Evolutionary conservation across 805 yeast species (phyloP), one percentile per base, ranked within the genome.

Genomic region (Kazachstania psychrophila): DNA sequence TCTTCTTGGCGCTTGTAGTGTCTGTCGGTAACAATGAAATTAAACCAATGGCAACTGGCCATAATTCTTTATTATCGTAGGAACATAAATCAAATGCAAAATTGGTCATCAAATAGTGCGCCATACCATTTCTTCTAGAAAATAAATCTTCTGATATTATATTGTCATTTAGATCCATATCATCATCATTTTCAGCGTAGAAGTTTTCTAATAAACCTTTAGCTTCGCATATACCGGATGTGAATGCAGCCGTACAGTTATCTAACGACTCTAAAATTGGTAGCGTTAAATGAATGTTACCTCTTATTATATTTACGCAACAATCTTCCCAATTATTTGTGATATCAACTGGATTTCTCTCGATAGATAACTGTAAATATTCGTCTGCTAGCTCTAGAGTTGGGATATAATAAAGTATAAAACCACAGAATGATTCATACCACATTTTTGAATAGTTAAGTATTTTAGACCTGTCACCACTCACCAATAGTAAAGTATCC

Each of bases 31-130:
- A 60, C 2, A 70, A 44, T 32, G 66, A 66, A 38, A 80, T 58
- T 2, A 82, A 57, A 6, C 89, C 92, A 44, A 80, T 68, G 2
- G 85, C 88, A 31, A 78, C 70, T 0, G 88, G 79, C 34, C 79
- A 76, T 28, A 78, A 60, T 15, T 61, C 60, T 43, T 72, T 75
- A 34, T 67, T 48, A 25, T 46, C 54, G 16, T 42, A 40, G 5
- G 57, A 47, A 37, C 60, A 55, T 24, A 58, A 40, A 26, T 52
- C 55, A 19, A 54, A 42, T 31, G 62, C 61, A 36, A 58, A 54
- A 34, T 45, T 49, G 31, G 46, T 49, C 27, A 58, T 26, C 49
- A 58, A 41, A 36, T 54, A 58, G 9, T 41, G 39, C 38, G 75
- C 79, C 12, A 78, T 72, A n/a, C 77, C 63, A 35, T 60, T 55